Percentiles rank a stretch among this genome's conserved stretches.
Evolutionary conservation across 73 alveolate genomes (phyloP).

Genomic region (Paramecium sonneborni): DNA sequence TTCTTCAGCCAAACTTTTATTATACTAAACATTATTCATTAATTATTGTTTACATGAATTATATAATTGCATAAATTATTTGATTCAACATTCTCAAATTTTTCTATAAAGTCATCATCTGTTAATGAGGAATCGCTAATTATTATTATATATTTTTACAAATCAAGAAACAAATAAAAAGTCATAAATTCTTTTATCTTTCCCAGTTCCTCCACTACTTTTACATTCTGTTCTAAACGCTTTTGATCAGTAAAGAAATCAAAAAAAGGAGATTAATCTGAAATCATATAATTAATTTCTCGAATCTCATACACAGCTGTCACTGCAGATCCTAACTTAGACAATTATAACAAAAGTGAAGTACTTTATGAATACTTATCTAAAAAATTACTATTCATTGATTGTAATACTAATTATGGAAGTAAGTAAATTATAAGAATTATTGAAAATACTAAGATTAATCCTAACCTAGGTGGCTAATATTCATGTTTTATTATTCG

Average conservation of each 20-base stretch:
- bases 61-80: background rate
- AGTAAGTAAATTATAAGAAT: background rate
- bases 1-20: background rate
- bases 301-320: background rate
- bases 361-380: background rate
- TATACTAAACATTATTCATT: background rate
- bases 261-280: background rate
- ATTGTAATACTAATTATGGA: background rate
- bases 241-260: background rate
- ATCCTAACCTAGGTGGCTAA: background rate
- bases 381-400: background rate
- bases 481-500: background rate
- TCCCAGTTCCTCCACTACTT: background rate
- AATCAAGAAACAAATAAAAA: background rate
- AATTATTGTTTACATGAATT: background rate
- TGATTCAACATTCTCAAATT: background rate
- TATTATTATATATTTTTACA: background rate
- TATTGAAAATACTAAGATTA: background rate
- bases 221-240: background rate
- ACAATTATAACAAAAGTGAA: background rate
- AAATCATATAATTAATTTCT: background rate
- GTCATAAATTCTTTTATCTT: background rate
- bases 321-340: background rate
- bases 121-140: background rate
- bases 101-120: background rate